These are phyloP conservation scores for Claviceps spartinae DNA, from an alignment of 2,329 filamentous ascomycete species.

Conservation along the genomic window DNA sequence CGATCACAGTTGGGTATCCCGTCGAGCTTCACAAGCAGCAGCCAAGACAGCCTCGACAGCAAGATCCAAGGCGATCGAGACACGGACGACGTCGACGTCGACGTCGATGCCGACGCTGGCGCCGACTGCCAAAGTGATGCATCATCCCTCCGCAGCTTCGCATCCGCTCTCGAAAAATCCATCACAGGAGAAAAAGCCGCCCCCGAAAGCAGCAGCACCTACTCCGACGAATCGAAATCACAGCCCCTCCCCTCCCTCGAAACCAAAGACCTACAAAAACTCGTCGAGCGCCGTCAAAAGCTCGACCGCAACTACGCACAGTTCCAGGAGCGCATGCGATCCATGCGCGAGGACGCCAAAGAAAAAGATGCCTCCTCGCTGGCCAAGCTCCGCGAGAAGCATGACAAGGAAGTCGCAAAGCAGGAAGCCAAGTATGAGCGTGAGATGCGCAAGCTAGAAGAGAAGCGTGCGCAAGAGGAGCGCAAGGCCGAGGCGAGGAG, in stretches of 20 bases:
- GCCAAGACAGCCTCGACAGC: slow-evolving; percentile 14
- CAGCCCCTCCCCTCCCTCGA: slow-evolving; percentile 25
- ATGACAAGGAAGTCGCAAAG: slow-evolving; percentile 49
- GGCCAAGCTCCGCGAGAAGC: slow-evolving; percentile 47
- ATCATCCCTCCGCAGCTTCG: slow-evolving; percentile 34
- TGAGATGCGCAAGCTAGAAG: slow-evolving; percentile 51
- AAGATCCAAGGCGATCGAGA: slow-evolving; percentile 14
- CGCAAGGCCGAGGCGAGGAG: slow-evolving; percentile 40
- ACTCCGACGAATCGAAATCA: slow-evolving; percentile 27
- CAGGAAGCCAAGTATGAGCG: slow-evolving; percentile 52
- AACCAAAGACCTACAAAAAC: slow-evolving; percentile 48
- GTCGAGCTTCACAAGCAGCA: slow-evolving; percentile 14
- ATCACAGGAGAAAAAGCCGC: slow-evolving; percentile 15
- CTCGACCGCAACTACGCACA: slow-evolving; percentile 49
- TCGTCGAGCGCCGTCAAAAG: slow-evolving; percentile 45
- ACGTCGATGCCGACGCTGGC: not conserved
- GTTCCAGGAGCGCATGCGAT: slow-evolving; percentile 33
- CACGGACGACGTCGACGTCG: slow-evolving; percentile 12
- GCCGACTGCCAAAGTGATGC: slow-evolving; percentile 24
- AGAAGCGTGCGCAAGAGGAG: slow-evolving; percentile 48
- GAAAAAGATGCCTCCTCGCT: slow-evolving; percentile 36
- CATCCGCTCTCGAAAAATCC: slow-evolving; percentile 30
- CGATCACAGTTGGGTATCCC: slow-evolving; percentile 16
- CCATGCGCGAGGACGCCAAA: slow-evolving; percentile 32
- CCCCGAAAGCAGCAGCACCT: slow-evolving; percentile 8